These are phyloP conservation scores for Phytophthora chlamydospora DNA, from an alignment of 352 stramenopile species.

Conservation along the genomic window DNA sequence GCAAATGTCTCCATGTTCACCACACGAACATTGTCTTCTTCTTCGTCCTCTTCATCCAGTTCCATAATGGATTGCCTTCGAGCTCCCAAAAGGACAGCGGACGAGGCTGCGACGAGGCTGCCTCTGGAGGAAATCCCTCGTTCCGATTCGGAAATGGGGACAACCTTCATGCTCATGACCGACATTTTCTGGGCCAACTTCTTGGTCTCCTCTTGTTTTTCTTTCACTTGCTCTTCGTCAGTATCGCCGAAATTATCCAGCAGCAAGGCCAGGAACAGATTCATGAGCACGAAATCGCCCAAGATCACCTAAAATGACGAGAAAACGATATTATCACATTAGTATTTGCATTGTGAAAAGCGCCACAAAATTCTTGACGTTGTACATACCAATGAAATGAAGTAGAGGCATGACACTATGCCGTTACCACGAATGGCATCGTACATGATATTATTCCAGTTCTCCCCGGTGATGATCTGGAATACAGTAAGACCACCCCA, in stretches of 20 bases:
- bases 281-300: conserved; percentile 93
- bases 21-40: conserved; percentile 45
- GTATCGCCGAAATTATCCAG: conserved; percentile 90
- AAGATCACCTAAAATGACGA: conserved; percentile 68
- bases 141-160: conserved; percentile 29
- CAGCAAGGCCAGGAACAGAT: conserved; percentile 94
- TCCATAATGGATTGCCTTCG: conserved; percentile 34
- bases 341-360: too few relatives aligned
- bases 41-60: conserved; percentile 36
- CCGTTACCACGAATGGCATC: conserved; percentile 87
- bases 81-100: conserved; percentile 14
- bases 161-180: conserved; percentile 64
- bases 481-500: conserved; percentile 89
- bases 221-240: conserved; percentile 58
- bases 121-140: conserved; percentile 17
- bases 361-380: neutral
- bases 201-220: conserved; percentile 59
- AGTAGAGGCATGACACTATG: conserved; percentile 77
- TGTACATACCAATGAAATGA: conserved; percentile 72
- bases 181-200: conserved; percentile 65
- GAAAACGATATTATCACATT: too few relatives aligned
- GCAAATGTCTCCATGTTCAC: conserved; percentile 40
- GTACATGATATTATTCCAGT: conserved; percentile 96
- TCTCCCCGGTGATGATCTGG: conserved; percentile 94
- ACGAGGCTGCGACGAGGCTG: conserved; percentile 23